Conservation (phyloP, 139 green algal species). For the Picochlorum sp. region DNA sequence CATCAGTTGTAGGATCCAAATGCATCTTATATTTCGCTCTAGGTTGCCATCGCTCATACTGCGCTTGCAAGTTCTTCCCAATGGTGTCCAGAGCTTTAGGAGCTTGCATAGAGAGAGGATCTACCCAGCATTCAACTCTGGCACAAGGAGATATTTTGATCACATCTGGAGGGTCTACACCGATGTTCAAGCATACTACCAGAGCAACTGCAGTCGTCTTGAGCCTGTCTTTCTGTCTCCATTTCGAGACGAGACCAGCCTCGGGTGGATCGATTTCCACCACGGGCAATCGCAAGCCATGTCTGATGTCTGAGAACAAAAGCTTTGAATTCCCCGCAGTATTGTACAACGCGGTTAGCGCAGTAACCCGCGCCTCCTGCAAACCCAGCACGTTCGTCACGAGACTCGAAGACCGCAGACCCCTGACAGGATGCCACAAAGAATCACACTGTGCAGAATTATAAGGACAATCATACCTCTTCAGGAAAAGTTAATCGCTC, state of each 20-base stretch:
- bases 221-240: constrained; percentile 85
- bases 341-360: not conserved
- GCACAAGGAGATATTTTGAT: constrained; percentile 96
- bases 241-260: constrained; percentile 39
- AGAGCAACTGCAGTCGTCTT: constrained; percentile 89
- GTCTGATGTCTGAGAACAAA: not conserved
- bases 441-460: not conserved
- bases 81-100: constrained; percentile 94
- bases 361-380: not conserved
- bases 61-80: constrained; percentile 88
- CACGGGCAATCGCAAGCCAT: not conserved
- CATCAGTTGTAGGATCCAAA: constrained; percentile 94
- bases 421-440: not conserved
- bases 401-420: too few species aligned
- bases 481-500: constrained; percentile 1
- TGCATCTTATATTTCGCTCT: constrained; percentile 92
- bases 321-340: not conserved
- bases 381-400: not conserved
- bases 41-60: constrained; percentile 99
- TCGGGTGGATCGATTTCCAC: not conserved
- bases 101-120: constrained; percentile 86
- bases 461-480: not conserved
- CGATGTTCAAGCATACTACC: constrained; percentile 98
- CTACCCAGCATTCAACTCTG: constrained; percentile 87
- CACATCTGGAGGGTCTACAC: constrained; percentile 95